Evolutionary conservation across 2,329 filamentous ascomycete genomes (phyloP).

Genomic region (Botrytis elliptica): DNA sequence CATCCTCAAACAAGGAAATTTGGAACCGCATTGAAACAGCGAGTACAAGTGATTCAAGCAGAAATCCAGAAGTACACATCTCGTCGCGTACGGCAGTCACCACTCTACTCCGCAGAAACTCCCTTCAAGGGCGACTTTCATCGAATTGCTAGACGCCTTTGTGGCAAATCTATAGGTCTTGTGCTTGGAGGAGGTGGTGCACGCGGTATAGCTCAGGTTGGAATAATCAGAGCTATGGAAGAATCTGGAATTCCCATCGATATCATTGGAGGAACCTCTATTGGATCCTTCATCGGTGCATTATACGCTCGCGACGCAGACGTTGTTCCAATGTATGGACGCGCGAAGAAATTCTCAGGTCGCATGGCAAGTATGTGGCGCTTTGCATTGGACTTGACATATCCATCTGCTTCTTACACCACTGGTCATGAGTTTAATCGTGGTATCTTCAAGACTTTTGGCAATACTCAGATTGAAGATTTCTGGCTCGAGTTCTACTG

Average conservation of each 20-base stretch:
- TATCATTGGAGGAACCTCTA: constrained; percentile 91
- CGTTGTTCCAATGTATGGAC: constrained; percentile 92
- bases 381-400: constrained; percentile 94
- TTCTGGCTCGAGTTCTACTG: constrained; percentile 99
- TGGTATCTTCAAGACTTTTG: constrained; percentile 98
- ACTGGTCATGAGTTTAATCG: constrained; percentile 99
- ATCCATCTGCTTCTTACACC: constrained; percentile 94
- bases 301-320: constrained; percentile 96
- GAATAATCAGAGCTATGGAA: constrained; percentile 91
- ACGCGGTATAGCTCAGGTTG: constrained; percentile 86
- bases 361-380: constrained; percentile 99
- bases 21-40: constrained; percentile 82
- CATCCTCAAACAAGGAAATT: constrained; percentile 74
- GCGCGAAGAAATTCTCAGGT: constrained; percentile 95
- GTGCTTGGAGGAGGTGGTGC: constrained; percentile 94
- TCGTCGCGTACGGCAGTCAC: constrained; percentile 81
- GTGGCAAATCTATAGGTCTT: constrained; percentile 90
- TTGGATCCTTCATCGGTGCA: constrained; percentile 91
- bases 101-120: constrained; percentile 86
- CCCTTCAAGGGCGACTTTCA: constrained; percentile 97
- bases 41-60: constrained; percentile 91
- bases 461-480: constrained; percentile 95
- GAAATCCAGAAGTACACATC: constrained; percentile 99
- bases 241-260: constrained; percentile 96
- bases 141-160: constrained; percentile 81